A percentile compares a stretch with the other conserved stretches of the same genome.
These are phyloP conservation scores for Stephanodiscus minutulus DNA, from an alignment of 108 stramenopile genomes.

Conservation along the genomic window DNA sequence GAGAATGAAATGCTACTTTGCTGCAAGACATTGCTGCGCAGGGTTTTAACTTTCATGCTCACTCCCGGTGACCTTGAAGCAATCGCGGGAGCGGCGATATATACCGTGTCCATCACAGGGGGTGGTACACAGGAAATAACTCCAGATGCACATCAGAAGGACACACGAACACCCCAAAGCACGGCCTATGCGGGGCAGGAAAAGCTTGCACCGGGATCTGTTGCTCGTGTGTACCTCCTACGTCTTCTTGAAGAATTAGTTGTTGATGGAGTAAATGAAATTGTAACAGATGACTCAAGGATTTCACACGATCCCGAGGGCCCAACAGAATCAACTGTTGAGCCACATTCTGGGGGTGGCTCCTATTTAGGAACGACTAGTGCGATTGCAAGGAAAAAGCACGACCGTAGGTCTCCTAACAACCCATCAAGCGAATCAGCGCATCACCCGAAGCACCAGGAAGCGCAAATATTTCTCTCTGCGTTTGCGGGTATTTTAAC, in stretches of 20 bases:
- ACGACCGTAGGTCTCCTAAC: slow-evolving; percentile 16
- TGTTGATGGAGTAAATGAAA: slow-evolving; percentile 90
- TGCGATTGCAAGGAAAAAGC: slow-evolving; percentile 38
- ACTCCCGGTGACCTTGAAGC: slow-evolving; percentile 87
- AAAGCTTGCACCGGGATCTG: slow-evolving; percentile 70
- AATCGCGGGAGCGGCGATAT: slow-evolving; percentile 83
- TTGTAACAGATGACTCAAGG: slow-evolving; percentile 64
- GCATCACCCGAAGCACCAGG: slow-evolving; percentile 77
- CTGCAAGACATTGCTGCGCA: slow-evolving; percentile 83
- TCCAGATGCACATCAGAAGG: slow-evolving; percentile 14
- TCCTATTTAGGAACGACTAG: slow-evolving; percentile 65
- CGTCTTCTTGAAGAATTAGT: slow-evolving; percentile 88
- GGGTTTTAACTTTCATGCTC: slow-evolving; percentile 86
- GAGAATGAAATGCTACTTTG: slow-evolving; percentile 72
- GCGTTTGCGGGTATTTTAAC: slow-evolving; percentile 87
- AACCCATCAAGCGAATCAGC: slow-evolving; percentile 40
- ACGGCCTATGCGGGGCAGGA: slow-evolving; percentile 33
- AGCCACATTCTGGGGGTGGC: slow-evolving; percentile 78
- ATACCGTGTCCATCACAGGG: slow-evolving; percentile 73
- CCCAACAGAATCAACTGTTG: slow-evolving; percentile 43
- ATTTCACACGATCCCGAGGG: slow-evolving; percentile 45
- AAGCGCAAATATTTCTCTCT: slow-evolving; percentile 84
- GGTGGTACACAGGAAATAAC: slow-evolving; percentile 28
- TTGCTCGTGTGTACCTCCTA: slow-evolving; percentile 80
- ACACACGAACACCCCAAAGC: slow-evolving; percentile 1